These are phyloP conservation scores for Aspergillus versicolor DNA, from an alignment of 2,329 filamentous ascomycete genomes.

Conservation along the genomic window DNA sequence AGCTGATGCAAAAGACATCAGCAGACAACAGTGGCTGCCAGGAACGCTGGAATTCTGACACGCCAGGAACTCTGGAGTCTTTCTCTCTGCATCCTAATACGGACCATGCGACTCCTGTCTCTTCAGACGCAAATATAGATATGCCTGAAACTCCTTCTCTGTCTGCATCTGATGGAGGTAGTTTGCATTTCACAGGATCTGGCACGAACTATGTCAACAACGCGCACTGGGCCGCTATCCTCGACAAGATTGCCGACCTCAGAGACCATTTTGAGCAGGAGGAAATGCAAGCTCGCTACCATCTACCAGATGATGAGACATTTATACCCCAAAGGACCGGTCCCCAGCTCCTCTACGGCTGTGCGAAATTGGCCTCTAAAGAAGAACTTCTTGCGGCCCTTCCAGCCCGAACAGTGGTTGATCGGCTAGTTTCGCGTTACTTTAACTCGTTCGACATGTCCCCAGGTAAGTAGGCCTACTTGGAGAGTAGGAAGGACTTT, in stretches of 20 bases:
- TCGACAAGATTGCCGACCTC: neutral
- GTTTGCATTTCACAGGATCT: neutral
- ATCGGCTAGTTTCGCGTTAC: neutral
- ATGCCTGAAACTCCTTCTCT: neutral
- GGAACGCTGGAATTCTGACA: no score
- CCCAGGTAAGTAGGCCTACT: neutral
- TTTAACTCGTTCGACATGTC: neutral
- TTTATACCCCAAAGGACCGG: neutral
- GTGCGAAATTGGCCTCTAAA: neutral
- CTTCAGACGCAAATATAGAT: no score
- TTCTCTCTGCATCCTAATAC: neutral
- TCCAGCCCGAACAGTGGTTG: neutral
- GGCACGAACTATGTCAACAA: neutral
- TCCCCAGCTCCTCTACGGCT: neutral
- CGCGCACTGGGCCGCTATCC: neutral
- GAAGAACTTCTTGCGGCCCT: neutral
- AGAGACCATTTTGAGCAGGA: neutral
- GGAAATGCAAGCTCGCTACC: neutral
- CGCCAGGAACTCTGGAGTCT: neutral
- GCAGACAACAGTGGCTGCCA: no score
- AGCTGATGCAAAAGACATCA: no score
- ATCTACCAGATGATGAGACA: neutral
- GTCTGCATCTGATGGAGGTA: neutral
- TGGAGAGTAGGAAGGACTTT: neutral
- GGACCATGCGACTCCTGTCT: no score